Evolutionary conservation across 2,329 filamentous ascomycete genomes (phyloP), one percentile per base, ranked within the genome.

Genomic region (Seiridium cupressi): DNA sequence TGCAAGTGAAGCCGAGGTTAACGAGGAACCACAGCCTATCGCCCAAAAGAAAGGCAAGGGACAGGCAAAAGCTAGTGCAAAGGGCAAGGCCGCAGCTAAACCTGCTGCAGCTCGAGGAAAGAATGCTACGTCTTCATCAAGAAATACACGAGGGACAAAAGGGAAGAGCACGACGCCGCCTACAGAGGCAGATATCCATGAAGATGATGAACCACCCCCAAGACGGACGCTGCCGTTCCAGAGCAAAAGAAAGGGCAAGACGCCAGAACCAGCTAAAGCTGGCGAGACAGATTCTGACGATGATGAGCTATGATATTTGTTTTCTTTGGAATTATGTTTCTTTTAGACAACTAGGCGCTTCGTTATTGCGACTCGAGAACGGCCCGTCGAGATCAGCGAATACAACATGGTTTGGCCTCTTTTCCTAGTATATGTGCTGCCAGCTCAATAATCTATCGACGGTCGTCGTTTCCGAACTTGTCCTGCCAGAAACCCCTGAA

Each of bases 401-500:
- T 26, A 26, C 18, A 26, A 26, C 18, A 26, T 26, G 18, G 18
- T 26, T 26, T 26, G 18, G 18, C 18, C 18, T 26, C 18, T 26
- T 26, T 26, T 26, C 18, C 18, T 26, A 26, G 18, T 26, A 26
- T 26, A 26, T 26, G 18, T 26, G 18, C 18, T 26, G 18, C 18
- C 18, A 26, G 18, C 18, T 26, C 18, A 26, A 26, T 26, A 26
- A 26, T 26, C 18, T 26, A 83, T 18, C 76, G 73, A 61, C 73
- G 70, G 66, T 89, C 87, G 60, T 84, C 78, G 1, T 72, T 71
- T 8, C 71, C 79, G 70, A 86, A 88, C 60, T 77, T 78, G 13
- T 80, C 64, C 2, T 63, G 74, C 84, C 85, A 90, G 69, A 85
- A 90, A 0, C 74, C 82, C 38, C 87, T 79, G 66, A 76, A 86